Percentiles rank a stretch among this genome's conserved stretches.
These are phyloP conservation scores for Ceratobasidium sp. DNA, from an alignment of 1,284 basidiomycete genomes.

Conservation along the genomic window DNA sequence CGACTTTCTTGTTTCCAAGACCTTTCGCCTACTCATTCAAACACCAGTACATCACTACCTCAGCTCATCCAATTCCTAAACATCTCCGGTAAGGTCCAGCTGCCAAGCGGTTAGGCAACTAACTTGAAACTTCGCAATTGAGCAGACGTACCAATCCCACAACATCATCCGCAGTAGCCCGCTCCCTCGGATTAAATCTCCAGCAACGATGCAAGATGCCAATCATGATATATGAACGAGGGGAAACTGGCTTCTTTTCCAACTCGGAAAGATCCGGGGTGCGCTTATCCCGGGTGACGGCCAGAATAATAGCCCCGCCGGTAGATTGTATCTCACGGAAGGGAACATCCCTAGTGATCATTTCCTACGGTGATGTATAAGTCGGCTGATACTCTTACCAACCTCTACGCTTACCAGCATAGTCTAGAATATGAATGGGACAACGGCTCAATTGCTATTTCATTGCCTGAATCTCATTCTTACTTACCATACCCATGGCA, in stretches of 20 bases:
- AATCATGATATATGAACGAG: constrained; percentile 9
- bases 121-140: not conserved
- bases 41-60: no score
- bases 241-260: not conserved
- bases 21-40: no score
- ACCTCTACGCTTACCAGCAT: constrained; percentile 3
- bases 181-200: not conserved
- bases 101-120: not conserved
- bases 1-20: no score
- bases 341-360: not conserved
- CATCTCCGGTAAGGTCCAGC: not conserved
- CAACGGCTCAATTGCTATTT: not conserved
- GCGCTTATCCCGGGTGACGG: not conserved
- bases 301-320: not conserved
- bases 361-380: not conserved
- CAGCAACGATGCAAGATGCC: constrained; percentile 18
- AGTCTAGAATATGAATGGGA: not conserved
- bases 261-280: constrained; percentile 11
- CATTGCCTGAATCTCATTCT: no score
- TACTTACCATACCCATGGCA: not conserved
- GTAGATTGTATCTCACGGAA: not conserved
- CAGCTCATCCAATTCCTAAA: not conserved
- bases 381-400: not conserved
- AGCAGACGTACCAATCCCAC: not conserved
- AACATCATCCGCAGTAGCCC: not conserved